These are phyloP conservation scores for Irpex sp. DNA, from an alignment of 1,284 basidiomycete species.

Conservation along the genomic window DNA sequence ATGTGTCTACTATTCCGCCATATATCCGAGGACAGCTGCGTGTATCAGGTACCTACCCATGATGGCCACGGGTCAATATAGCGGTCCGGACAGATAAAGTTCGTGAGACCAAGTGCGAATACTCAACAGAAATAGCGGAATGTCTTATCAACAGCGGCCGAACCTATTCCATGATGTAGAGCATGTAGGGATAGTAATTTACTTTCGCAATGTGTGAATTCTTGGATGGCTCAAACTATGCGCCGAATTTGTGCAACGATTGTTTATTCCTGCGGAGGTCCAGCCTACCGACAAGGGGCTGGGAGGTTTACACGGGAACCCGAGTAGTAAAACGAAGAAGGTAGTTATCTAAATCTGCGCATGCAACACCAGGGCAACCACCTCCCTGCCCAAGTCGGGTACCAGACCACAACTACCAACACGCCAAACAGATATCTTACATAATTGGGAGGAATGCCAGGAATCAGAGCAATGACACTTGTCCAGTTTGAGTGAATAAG, in stretches of 20 bases:
- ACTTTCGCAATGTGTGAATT: no score
- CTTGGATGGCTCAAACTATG: no score
- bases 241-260: neutral
- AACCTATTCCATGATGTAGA: no score
- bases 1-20: neutral
- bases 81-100: neutral
- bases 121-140: neutral
- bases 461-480: neutral
- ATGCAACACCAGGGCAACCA: neutral
- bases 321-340: neutral
- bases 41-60: neutral
- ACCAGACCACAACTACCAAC: conserved; percentile 2
- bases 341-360: neutral
- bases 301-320: neutral
- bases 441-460: neutral
- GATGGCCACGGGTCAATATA: neutral
- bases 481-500: neutral
- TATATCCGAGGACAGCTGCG: neutral
- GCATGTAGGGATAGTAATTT: no score
- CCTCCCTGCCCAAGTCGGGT: conserved; percentile 3
- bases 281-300: conserved; percentile 1
- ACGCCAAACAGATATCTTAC: conserved; percentile 2
- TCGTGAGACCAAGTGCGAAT: neutral
- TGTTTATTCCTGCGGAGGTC: conserved; percentile 1
- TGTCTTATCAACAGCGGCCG: neutral